These are phyloP conservation scores for Colletotrichum sp. DNA, from an alignment of 2,329 filamentous ascomycete species.

Conservation along the genomic window DNA sequence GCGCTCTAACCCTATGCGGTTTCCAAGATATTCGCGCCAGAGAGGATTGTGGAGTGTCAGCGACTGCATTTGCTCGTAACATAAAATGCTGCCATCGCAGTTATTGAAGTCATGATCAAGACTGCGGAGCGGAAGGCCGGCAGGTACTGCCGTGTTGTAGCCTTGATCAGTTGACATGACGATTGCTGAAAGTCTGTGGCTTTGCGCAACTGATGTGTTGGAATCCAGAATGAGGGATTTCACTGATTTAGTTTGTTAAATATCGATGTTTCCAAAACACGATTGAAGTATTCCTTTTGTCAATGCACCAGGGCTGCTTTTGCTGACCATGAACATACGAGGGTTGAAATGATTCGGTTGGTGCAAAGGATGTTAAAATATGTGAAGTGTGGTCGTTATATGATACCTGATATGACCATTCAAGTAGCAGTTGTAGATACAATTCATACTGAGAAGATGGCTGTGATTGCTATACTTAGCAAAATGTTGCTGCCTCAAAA, in stretches of 20 bases:
- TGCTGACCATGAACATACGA: not conserved
- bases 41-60: slow-evolving; percentile 22
- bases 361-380: not conserved
- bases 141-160: not conserved
- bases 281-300: not conserved
- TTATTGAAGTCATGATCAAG: slow-evolving; percentile 29
- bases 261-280: not conserved
- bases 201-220: not conserved
- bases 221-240: not conserved
- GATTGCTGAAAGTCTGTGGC: not conserved
- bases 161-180: not conserved
- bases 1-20: slow-evolving; percentile 24
- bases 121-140: not conserved
- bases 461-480: not conserved
- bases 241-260: rapidly evolving
- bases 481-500: not conserved
- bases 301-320: not conserved
- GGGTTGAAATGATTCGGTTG: not conserved
- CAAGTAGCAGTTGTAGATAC: not conserved
- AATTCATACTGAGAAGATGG: not conserved
- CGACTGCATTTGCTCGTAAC: slow-evolving; percentile 23
- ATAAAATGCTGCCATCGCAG: slow-evolving; percentile 25
- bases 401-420: not conserved
- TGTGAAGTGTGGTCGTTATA: not conserved
- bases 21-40: slow-evolving; percentile 26